phyloP scores from a whole-genome alignment of 1,284 basidiomycete genomes.

The Leccinum glutinopallens region DNA sequence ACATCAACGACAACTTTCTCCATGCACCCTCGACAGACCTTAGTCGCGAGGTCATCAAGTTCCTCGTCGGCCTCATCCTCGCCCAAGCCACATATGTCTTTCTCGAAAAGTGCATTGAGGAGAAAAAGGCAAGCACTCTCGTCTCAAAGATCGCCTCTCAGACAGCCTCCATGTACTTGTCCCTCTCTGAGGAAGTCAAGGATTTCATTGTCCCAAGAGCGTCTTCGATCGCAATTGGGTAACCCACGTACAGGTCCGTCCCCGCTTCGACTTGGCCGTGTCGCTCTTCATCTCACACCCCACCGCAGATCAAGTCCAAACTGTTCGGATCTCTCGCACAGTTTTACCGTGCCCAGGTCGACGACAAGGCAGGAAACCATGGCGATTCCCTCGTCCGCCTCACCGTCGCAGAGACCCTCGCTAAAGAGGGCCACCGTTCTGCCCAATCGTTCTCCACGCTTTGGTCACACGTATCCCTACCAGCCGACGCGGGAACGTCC shows the following conservation, averaged over 20 bases:
- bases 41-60: conserved; percentile 92
- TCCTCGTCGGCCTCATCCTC: conserved; percentile 85
- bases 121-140: conserved; percentile 83
- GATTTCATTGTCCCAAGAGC: conserved; percentile 60
- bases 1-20: conserved; percentile 97
- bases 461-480: conserved; percentile 80
- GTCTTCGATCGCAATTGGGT: conserved; percentile 97
- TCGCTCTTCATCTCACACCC: conserved; percentile 4
- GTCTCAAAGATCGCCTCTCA: conserved; percentile 88
- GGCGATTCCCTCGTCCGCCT: conserved; percentile 87
- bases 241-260: conserved; percentile 72
- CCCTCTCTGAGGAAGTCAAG: conserved; percentile 86
- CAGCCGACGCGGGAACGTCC: conserved; percentile 80
- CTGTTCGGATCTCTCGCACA: conserved; percentile 87
- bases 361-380: conserved; percentile 77
- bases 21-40: conserved; percentile 98
- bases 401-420: conserved; percentile 77
- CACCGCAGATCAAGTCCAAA: conserved; percentile 81
- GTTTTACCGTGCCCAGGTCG: conserved; percentile 84
- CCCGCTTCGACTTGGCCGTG: conserved; percentile 38
- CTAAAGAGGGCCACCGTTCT: conserved; percentile 82
- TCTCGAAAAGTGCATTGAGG: conserved; percentile 91
- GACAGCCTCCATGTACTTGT: conserved; percentile 78
- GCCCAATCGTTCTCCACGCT: conserved; percentile 73
- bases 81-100: conserved; percentile 98